These are phyloP conservation scores for Oryza glumipatula DNA, from an alignment of 176 grass and related monocot genomes.

Conservation along the genomic window DNA sequence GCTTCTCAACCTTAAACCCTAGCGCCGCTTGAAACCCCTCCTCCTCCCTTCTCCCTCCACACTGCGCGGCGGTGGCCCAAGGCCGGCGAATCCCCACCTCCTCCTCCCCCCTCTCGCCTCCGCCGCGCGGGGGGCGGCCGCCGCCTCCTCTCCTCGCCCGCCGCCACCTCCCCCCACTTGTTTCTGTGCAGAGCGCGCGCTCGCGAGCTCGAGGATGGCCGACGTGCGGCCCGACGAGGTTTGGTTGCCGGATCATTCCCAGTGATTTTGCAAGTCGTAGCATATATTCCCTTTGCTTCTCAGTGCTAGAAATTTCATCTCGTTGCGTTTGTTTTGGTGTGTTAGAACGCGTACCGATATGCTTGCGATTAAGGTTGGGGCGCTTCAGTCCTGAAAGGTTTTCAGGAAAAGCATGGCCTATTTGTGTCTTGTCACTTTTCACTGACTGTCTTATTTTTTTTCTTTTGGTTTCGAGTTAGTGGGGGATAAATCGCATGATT, in stretches of 20 bases:
- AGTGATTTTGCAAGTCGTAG: neutral
- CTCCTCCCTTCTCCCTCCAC: no score
- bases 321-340: no score
- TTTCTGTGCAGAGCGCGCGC: neutral
- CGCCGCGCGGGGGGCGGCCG: no score
- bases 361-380: neutral
- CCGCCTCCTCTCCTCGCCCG: no score
- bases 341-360: no score
- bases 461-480: neutral
- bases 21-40: neutral
- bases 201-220: neutral
- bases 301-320: neutral
- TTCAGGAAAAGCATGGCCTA: neutral
- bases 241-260: neutral
- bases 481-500: neutral
- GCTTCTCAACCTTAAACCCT: neutral
- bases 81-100: no score
- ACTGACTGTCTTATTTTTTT: neutral
- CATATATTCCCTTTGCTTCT: no score
- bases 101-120: neutral
- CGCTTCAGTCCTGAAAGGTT: neutral
- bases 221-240: neutral
- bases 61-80: neutral
- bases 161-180: neutral
- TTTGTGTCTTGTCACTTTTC: neutral